Conservation (phyloP, 805 yeast species). For the Scheffersomyces spartinae region DNA sequence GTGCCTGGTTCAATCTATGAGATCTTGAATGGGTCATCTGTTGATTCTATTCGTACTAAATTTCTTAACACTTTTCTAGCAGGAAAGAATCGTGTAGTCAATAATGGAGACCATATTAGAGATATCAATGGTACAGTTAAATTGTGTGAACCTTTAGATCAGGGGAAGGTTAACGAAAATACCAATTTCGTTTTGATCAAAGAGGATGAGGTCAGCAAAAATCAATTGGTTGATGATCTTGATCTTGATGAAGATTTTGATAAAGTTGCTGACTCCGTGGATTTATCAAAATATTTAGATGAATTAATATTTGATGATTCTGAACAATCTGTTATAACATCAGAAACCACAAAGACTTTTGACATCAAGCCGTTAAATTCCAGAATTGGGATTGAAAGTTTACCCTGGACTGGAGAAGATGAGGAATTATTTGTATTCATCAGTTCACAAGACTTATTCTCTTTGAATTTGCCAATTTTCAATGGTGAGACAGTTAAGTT, state of each 20-base stretch:
- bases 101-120: slow-evolving; percentile 32
- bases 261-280: slow-evolving; percentile 6
- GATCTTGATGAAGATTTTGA: slow-evolving; percentile 3
- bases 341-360: slow-evolving; percentile 5
- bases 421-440: slow-evolving; percentile 28
- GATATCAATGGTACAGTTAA: slow-evolving; percentile 38
- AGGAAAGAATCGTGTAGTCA: slow-evolving; percentile 15
- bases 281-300: background rate
- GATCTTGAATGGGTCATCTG: slow-evolving; percentile 19
- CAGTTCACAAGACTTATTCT: slow-evolving; percentile 37
- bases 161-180: slow-evolving; percentile 39
- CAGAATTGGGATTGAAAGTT: slow-evolving; percentile 11
- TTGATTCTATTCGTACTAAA: slow-evolving; percentile 20
- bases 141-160: slow-evolving; percentile 64
- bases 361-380: slow-evolving; percentile 18
- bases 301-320: no score
- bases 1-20: slow-evolving; percentile 33
- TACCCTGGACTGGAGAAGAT: slow-evolving; percentile 23
- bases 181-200: slow-evolving; percentile 49
- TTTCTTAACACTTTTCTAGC: slow-evolving; percentile 14
- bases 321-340: no score
- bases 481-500: slow-evolving; percentile 55
- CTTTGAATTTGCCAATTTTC: slow-evolving; percentile 43
- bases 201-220: slow-evolving; percentile 1
- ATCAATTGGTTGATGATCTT: slow-evolving; percentile 1